Conservation (phyloP, 495 filamentous ascomycete genomes). For the Aspergillus funiculosus region DNA sequence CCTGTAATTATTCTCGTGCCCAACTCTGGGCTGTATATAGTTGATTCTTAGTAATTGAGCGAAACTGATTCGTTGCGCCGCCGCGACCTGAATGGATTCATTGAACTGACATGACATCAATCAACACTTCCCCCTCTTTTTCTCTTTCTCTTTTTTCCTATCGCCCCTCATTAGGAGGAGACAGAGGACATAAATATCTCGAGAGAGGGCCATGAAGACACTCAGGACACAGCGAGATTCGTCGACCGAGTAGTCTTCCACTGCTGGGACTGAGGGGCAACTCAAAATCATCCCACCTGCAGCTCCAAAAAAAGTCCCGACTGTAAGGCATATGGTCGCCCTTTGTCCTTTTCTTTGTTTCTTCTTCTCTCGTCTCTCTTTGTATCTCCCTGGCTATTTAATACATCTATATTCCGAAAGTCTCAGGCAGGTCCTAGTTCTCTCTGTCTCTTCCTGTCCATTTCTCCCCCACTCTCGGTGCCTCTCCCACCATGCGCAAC, state of each 20-base stretch:
- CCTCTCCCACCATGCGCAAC: slow-evolving; percentile 27
- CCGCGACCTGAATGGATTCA: too few species aligned
- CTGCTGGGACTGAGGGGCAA: slow-evolving; percentile 12
- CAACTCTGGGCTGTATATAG: too few species aligned
- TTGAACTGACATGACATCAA: slow-evolving; percentile 9
- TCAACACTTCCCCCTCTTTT: background rate
- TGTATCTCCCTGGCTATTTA: background rate
- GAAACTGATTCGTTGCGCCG: too few species aligned
- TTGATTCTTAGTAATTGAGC: too few species aligned
- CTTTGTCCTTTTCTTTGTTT: slow-evolving; percentile 19
- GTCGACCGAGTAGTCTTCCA: background rate
- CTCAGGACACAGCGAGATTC: background rate
- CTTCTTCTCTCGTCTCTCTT: slow-evolving; percentile 6
- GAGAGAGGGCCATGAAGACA: slow-evolving; percentile 2
- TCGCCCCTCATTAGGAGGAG: background rate
- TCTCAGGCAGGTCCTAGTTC: background rate
- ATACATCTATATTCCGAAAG: background rate
- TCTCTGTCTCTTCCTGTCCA: slow-evolving; percentile 2
- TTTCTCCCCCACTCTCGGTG: slow-evolving; percentile 5
- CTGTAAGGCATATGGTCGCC: background rate
- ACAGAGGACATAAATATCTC: slow-evolving; percentile 2
- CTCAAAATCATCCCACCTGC: slow-evolving; percentile 14
- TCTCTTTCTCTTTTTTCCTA: background rate
- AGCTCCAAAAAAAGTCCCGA: slow-evolving; percentile 4
- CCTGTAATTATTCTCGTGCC: too few species aligned